Base-by-base conservation (phyloP, 2,329 filamentous ascomycete species). In the Apiospora sp. region DNA sequence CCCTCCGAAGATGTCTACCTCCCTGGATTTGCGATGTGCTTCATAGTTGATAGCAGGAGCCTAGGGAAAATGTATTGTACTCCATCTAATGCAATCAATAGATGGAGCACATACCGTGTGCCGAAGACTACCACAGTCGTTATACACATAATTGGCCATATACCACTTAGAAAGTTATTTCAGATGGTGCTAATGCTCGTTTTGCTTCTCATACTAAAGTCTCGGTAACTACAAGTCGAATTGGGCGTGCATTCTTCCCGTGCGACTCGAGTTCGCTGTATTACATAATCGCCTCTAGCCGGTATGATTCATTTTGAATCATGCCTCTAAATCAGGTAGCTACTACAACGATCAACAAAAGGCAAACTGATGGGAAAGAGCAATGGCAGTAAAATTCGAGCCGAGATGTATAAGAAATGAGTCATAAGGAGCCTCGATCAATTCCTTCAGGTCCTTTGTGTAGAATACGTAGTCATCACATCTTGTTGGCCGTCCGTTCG, bases 281-380 rank as follows among this genome's bases (percentile, higher is more conserved):
- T 41, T 64, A 64, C 58, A 37, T 64, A 64, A 64, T 34, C 58
- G 19, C 58, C 30, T 41, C 58, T 64, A 64, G 58, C 19, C n/a
- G 41, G 34, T 41, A 64, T 64, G 58, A 64, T n/a, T 64, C 58
- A 64, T 64, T n/a, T 64, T 64, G 58, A 64, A n/a, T 64, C 58
- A 64, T 58, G 27, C 22, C 58, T 64, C 10, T 13, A 37, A 64
- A 41, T 41, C 37, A 41, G 10, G 37, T 2, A 41, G 34, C 34
- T n/a, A 41, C 41, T 41, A 8, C 34, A 64, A 16, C 58, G n/a
- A 8, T 22, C 34, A 24, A 41, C 8, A n/a, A 12, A 12, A 4
- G 3, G 22, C 22, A 3, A 22, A 19, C 34, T 64, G 41, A 12
- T 64, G 2, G 34, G 34, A 22, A 41, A 22, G 58, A 4, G n/a